Base-by-base conservation (phyloP, 768 basidiomycete species). In the Clitopilus passeckerianus region DNA sequence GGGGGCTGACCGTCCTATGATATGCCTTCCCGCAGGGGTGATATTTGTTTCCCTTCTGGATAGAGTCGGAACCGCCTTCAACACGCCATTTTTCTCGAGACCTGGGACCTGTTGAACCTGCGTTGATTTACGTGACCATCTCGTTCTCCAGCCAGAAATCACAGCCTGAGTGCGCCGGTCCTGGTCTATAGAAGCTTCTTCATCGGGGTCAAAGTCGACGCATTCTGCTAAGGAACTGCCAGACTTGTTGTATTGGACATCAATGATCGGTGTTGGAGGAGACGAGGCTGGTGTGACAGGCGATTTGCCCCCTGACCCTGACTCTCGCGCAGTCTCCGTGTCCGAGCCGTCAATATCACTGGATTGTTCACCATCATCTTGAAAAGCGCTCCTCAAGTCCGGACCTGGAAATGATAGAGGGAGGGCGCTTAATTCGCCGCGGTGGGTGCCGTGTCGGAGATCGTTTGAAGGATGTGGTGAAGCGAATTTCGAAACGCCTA, bases 81-180 rank as follows among this genome's bases (percentile, higher is more conserved):
- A 62, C 27, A 30, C 27, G 27, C 7, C 37, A 60, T 59, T 41
- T n/a, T 4, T 41, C 72, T 75, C 76, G 27, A 30, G 7, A 7
- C 7, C 27, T 30, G 27, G 27, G 27, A 30, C 27, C 27, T 30
- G 3, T 7, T 30, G 68, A 71, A 46, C 74, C 76, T n/a, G 77
- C 75, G 60, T 23, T 10, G 46, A 9, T 22, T 71, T 61, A 65
- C 69, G 56, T 66, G 78, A 76, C 81, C 81, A 86, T 57, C 74
- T 75, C 9, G 77, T 71, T 74, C 79, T 75, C 85, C 85, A 86
- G 18, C 82, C 85, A 52, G 70, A 74, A 20, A 81, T 80, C 24
- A 86, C 82, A 23, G 71, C 70, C 74, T 74, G 57, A 71, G 64
- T 59, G 67, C 71, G 59, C 64, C 63, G 14, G 66, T 68, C 22